These are phyloP conservation scores for Aspergillus kassunensis DNA, from an alignment of 495 filamentous ascomycete genomes.

Conservation along the genomic window DNA sequence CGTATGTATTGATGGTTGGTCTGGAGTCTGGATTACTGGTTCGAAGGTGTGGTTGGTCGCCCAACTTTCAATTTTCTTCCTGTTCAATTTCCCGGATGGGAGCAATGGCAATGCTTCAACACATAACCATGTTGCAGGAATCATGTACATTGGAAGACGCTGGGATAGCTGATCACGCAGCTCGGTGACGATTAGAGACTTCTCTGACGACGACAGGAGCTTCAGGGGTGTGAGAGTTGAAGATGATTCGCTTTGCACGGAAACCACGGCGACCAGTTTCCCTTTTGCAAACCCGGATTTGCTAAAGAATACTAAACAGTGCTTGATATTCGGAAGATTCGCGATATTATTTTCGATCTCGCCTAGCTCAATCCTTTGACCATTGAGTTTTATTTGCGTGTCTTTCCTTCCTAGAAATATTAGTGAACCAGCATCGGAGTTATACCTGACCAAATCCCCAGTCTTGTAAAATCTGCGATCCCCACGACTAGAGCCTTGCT, in stretches of 20 bases:
- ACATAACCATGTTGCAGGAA: constrained; percentile 50
- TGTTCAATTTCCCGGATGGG: constrained; percentile 50
- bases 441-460: constrained; percentile 60
- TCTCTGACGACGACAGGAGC: constrained; percentile 21
- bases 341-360: constrained; percentile 58
- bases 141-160: constrained; percentile 51
- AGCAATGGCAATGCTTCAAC: constrained; percentile 47
- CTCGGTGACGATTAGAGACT: constrained; percentile 22
- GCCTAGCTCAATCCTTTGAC: constrained; percentile 62
- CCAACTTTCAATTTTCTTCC: constrained; percentile 38
- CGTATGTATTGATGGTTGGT: neutral
- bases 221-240: constrained; percentile 23
- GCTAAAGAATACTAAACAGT: constrained; percentile 42
- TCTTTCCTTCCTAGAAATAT: constrained; percentile 62
- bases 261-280: constrained; percentile 38
- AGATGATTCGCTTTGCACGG: constrained; percentile 22
- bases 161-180: constrained; percentile 25
- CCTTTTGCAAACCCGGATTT: constrained; percentile 38
- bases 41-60: constrained; percentile 30
- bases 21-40: constrained; percentile 11
- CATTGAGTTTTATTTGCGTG: constrained; percentile 63
- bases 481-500: constrained; percentile 11
- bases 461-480: constrained; percentile 62
- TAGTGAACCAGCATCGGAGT: constrained; percentile 52
- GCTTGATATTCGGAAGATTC: constrained; percentile 28